phyloP scores from a whole-genome alignment of 352 stramenopile species.

The Globisporangium apiculatum region DNA sequence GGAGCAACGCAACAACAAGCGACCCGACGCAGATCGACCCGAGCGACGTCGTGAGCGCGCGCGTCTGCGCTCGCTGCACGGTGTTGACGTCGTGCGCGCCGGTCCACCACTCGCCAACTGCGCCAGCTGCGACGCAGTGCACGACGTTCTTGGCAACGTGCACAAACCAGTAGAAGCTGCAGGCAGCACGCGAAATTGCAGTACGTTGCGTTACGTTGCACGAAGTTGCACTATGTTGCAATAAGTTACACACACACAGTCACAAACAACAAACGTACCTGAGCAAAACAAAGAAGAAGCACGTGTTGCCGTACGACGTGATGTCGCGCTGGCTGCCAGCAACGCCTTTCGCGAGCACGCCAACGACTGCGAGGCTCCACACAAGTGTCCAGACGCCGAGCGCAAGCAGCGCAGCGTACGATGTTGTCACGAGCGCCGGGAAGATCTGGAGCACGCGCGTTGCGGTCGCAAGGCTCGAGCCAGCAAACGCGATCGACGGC shows the following conservation, averaged over 20 bases:
- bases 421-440: conserved; percentile 54
- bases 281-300: conserved; percentile 82
- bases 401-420: conserved; percentile 53
- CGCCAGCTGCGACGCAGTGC: conserved; percentile 74
- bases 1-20: conserved; percentile 64
- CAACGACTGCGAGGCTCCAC: conserved; percentile 71
- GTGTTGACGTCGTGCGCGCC: conserved; percentile 64
- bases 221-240: too few species aligned
- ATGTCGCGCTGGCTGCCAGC: conserved; percentile 34
- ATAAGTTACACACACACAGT: neutral
- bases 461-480: conserved; percentile 64
- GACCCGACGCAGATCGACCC: conserved; percentile 83
- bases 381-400: conserved; percentile 70
- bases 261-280: conserved; percentile 28
- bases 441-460: conserved; percentile 72
- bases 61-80: conserved; percentile 55
- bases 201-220: neutral
- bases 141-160: conserved; percentile 82
- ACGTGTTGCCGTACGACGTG: conserved; percentile 57
- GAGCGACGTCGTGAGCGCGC: conserved; percentile 65
- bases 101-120: conserved; percentile 85
- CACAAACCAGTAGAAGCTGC: conserved; percentile 80
- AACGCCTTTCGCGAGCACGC: conserved; percentile 56
- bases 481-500: conserved; percentile 73
- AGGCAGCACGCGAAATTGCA: neutral